Percentiles rank a stretch among this genome's conserved stretches.
Evolutionary conservation across 2,329 filamentous ascomycete species (phyloP).

Genomic region (Cladophialophora yegresii): DNA sequence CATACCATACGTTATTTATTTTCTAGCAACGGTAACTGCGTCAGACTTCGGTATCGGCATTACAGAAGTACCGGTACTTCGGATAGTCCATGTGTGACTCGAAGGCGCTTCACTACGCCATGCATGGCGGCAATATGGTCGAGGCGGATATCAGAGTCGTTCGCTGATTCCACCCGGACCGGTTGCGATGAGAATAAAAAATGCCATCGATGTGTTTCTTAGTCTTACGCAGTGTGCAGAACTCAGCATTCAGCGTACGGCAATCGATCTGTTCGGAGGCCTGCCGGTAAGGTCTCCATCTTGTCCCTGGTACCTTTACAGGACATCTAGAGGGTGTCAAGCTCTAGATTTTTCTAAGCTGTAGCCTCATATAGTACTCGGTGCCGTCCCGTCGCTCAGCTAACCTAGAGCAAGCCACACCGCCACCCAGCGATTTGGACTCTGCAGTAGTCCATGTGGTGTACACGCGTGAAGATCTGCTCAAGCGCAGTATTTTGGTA

Average conservation of each 20-base stretch:
- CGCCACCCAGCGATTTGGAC: background rate
- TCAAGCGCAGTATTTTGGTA: background rate
- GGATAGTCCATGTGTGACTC: background rate
- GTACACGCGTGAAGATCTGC: background rate
- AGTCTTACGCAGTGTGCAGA: background rate
- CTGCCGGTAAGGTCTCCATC: background rate
- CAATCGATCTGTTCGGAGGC: background rate
- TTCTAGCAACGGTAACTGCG: background rate
- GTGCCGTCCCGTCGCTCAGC: background rate
- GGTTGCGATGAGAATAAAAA: too few species aligned
- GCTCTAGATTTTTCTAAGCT: background rate
- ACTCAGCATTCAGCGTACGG: background rate
- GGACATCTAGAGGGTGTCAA: background rate
- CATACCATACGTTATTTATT: conserved; percentile 3
- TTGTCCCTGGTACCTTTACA: background rate
- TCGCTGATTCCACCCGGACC: background rate
- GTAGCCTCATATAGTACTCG: background rate
- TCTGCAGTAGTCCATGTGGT: background rate
- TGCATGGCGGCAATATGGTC: background rate
- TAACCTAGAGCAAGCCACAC: background rate
- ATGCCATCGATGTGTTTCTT: background rate
- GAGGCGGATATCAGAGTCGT: background rate
- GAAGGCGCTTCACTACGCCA: background rate
- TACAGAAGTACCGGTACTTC: conserved; percentile 5
- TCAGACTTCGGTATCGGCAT: background rate